These are phyloP conservation scores for Prunus mongolica DNA, from an alignment of 306 rosid genomes.

Conservation along the genomic window DNA sequence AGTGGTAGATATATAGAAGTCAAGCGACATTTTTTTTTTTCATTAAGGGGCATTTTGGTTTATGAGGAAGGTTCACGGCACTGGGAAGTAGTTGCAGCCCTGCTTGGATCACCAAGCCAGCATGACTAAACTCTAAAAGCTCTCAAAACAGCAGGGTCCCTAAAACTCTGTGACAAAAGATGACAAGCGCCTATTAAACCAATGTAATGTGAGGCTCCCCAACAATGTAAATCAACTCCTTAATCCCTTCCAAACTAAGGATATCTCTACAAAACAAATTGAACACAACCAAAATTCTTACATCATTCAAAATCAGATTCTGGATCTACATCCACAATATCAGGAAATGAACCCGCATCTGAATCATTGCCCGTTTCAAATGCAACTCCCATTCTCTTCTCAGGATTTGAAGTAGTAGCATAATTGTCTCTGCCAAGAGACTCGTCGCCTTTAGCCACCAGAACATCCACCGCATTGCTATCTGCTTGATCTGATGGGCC, in stretches of 20 bases:
- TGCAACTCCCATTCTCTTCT: constrained; percentile 17
- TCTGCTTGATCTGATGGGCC: constrained; percentile 25
- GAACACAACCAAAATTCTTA: neutral
- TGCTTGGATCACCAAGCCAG: constrained; percentile 31
- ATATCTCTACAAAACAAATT: neutral
- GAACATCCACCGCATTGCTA: constrained; percentile 24
- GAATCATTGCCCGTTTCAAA: constrained; percentile 19
- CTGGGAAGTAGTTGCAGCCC: constrained; percentile 67
- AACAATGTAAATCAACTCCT: neutral
- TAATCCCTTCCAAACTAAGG: neutral
- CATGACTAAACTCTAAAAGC: too few species aligned
- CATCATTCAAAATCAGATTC: constrained; percentile 45
- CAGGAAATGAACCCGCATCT: constrained; percentile 57
- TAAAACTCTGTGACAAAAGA: neutral
- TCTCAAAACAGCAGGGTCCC: too few species aligned
- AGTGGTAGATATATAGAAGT: too few species aligned
- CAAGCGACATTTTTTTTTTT: too few species aligned
- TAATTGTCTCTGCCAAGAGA: constrained; percentile 15
- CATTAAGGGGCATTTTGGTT: constrained; percentile 15
- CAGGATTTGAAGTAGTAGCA: constrained; percentile 19
- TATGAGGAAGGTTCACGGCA: constrained; percentile 61
- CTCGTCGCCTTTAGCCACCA: constrained; percentile 1
- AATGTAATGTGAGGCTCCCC: neutral
- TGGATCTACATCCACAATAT: constrained; percentile 51
- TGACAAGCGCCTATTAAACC: neutral